Percentiles rank a stretch among this genome's conserved stretches.
Evolutionary conservation across 164 flowering plant genomes (phyloP).

Genomic region (Nymphaea colorata): DNA sequence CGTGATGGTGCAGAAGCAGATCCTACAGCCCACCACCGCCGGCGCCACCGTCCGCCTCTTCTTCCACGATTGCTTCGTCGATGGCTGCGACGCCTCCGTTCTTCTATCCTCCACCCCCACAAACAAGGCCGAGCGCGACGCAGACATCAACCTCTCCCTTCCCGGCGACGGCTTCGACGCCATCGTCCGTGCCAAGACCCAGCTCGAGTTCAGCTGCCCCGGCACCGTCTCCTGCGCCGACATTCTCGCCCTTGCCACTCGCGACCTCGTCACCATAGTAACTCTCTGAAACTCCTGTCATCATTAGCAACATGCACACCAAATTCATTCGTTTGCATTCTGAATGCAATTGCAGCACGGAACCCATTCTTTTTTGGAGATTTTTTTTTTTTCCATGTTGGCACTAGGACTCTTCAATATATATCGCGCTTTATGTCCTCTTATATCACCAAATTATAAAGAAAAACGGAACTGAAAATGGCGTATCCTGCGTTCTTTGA

Average conservation of each 20-base stretch:
- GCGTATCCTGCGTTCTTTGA: too few relatives aligned
- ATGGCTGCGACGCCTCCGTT: conserved; percentile 65
- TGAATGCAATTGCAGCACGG: too few relatives aligned
- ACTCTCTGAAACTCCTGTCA: background rate
- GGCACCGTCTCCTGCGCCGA: conserved; percentile 74
- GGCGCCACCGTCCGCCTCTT: conserved; percentile 16
- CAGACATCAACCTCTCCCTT: conserved; percentile 61
- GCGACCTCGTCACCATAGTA: conserved; percentile 48
- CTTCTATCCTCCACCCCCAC: conserved; percentile 43
- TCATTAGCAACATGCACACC: background rate
- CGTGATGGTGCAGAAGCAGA: conserved; percentile 14
- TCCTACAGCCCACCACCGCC: conserved; percentile 12
- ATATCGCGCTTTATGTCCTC: too few relatives aligned
- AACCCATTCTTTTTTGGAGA: too few relatives aligned
- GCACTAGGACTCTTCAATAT: too few relatives aligned
- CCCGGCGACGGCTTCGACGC: conserved; percentile 82
- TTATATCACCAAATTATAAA: too few relatives aligned
- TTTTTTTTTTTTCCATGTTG: too few relatives aligned
- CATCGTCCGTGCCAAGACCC: conserved; percentile 53
- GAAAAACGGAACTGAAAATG: too few relatives aligned
- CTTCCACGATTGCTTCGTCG: conserved; percentile 21
- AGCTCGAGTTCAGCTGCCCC: conserved; percentile 67
- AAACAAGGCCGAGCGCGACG: conserved; percentile 60
- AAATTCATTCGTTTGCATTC: too few relatives aligned
- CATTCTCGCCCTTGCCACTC: conserved; percentile 56